Evolutionary conservation across 257 asterid genomes (phyloP).

Genomic region (Hygrophila difformis): DNA sequence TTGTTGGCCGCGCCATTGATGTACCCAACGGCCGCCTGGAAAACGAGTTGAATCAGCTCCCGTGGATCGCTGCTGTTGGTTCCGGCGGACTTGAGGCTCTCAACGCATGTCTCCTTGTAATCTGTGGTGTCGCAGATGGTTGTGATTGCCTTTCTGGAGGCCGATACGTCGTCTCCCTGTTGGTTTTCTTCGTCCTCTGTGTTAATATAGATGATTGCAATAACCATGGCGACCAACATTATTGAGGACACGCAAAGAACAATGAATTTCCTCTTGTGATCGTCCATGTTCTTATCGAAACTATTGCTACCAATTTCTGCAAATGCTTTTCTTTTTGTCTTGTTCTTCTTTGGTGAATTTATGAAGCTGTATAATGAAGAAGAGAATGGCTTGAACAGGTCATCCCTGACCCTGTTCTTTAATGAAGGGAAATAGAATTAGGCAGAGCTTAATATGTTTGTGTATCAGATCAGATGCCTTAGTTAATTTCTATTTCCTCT

Average conservation of each 20-base stretch:
- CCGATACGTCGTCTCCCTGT: not conserved
- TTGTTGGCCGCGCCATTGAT: constrained; percentile 31
- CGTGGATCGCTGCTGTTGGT: constrained; percentile 49
- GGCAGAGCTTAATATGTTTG: no score
- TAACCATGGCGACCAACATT: constrained; percentile 51
- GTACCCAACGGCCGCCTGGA: constrained; percentile 28
- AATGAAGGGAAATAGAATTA: no score
- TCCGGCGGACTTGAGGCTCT: constrained; percentile 31
- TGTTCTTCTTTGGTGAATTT: no score
- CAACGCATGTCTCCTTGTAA: constrained; percentile 45
- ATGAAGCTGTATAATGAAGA: no score
- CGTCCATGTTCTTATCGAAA: not conserved
- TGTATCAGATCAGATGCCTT: no score
- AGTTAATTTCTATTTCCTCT: no score
- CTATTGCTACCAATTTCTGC: no score
- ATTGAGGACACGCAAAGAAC: constrained; percentile 32
- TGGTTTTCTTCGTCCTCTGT: not conserved
- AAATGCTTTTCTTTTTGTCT: no score
- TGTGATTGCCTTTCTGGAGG: constrained; percentile 50
- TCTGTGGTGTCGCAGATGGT: constrained; percentile 58
- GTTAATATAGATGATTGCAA: constrained; percentile 30
- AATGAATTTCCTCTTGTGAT: constrained; percentile 24
- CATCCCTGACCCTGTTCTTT: no score
- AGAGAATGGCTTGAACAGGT: no score
- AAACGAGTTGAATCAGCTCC: constrained; percentile 49